Evolutionary conservation across 2,329 filamentous ascomycete species (phyloP).

Genomic region (Colletotrichum sp.): DNA sequence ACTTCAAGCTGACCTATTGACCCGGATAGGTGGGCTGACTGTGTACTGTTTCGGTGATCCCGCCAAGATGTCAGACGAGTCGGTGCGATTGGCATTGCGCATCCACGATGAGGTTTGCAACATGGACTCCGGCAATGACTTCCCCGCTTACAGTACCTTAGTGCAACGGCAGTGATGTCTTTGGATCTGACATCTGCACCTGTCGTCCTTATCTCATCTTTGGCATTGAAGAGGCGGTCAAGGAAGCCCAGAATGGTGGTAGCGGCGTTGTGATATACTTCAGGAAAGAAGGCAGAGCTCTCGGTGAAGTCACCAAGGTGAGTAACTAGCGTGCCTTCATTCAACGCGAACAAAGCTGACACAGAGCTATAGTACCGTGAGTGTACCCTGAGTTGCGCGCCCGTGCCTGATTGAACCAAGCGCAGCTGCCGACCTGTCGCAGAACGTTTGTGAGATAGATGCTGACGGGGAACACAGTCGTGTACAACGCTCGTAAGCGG

Average conservation of each 20-base stretch:
- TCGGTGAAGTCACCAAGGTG: conserved; percentile 96
- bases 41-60: conserved; percentile 98
- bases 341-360: conserved; percentile 32
- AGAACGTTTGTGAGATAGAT: background rate
- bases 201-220: conserved; percentile 96
- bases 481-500: conserved; percentile 83
- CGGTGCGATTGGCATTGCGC: conserved; percentile 79
- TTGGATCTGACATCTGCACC: conserved; percentile 97
- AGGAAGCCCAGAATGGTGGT: conserved; percentile 92
- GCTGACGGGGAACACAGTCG: conserved; percentile 41
- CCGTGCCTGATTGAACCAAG: background rate
- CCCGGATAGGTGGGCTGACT: conserved; percentile 73
- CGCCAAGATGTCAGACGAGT: conserved; percentile 89
- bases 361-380: conserved; percentile 47
- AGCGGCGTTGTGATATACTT: conserved; percentile 98
- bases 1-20: background rate
- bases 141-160: conserved; percentile 26
- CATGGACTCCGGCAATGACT: background rate
- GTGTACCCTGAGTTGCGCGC: conserved; percentile 23
- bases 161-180: conserved; percentile 97
- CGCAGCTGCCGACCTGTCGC: background rate
- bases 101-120: conserved; percentile 70
- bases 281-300: conserved; percentile 92
- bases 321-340: conserved; percentile 36
- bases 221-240: conserved; percentile 96